These are phyloP conservation scores for Trypanosoma lewisi DNA, from an alignment of 208 protist species.

Conservation along the genomic window DNA sequence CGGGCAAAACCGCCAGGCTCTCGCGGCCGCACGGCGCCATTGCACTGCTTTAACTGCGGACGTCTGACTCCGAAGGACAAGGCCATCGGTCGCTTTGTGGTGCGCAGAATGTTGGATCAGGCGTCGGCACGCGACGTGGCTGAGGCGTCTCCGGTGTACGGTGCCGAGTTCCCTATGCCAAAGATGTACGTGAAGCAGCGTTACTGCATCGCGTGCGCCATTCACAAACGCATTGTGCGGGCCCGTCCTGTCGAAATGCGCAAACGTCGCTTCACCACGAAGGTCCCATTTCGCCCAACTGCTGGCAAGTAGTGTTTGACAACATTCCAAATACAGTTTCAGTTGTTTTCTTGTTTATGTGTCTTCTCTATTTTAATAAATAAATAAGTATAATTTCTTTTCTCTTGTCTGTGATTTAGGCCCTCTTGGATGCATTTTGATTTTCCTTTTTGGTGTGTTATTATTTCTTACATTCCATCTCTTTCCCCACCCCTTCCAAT, in stretches of 20 bases:
- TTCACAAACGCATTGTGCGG: slow-evolving; percentile 97
- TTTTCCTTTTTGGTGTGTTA: no score
- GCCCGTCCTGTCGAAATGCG: slow-evolving; percentile 75
- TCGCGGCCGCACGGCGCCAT: slow-evolving; percentile 87
- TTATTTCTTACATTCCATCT: no score
- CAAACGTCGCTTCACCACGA: slow-evolving; percentile 82
- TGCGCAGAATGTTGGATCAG: slow-evolving; percentile 98
- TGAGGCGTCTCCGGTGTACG: slow-evolving; percentile 92
- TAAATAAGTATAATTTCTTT: no score
- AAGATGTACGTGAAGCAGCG: slow-evolving; percentile 99
- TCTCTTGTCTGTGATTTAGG: no score
- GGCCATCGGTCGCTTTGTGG: slow-evolving; percentile 97
- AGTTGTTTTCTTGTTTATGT: slow-evolving; percentile 26
- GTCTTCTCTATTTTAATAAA: slow-evolving; percentile 17
- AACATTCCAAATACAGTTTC: slow-evolving; percentile 4
- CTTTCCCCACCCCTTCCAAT: no score
- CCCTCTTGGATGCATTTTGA: no score
- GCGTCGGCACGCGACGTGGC: slow-evolving; percentile 96
- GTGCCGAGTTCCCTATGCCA: slow-evolving; percentile 93
- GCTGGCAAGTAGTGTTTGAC: slow-evolving; percentile 23
- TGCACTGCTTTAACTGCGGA: slow-evolving; percentile 94
- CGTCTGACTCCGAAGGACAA: slow-evolving; percentile 96
- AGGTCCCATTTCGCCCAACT: slow-evolving; percentile 71
- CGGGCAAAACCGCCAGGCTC: slow-evolving; percentile 88
- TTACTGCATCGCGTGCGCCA: slow-evolving; percentile 99